Conservation (phyloP, 2,329 filamentous ascomycete genomes). For the Aureobasidium uvarum region DNA sequence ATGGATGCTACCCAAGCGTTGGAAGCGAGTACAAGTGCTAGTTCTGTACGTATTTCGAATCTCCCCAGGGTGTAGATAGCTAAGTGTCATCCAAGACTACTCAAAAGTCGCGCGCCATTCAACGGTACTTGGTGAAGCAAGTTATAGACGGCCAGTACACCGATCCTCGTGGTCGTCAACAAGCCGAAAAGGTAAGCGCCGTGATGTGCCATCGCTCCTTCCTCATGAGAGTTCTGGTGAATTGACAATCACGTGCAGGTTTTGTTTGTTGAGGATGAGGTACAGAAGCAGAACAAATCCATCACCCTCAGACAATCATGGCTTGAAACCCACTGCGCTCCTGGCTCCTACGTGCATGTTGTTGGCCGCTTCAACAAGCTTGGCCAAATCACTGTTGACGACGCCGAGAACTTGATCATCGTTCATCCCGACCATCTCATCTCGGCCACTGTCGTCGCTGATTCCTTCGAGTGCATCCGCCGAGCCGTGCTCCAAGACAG, state of each 20-base stretch:
- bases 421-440: slow-evolving; percentile 94
- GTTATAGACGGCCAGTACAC: slow-evolving; percentile 68
- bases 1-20: slow-evolving; percentile 68
- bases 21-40: slow-evolving; percentile 41
- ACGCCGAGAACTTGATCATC: slow-evolving; percentile 79
- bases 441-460: slow-evolving; percentile 92
- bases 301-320: slow-evolving; percentile 82
- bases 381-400: slow-evolving; percentile 78
- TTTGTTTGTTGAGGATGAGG: slow-evolving; percentile 77
- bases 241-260: slow-evolving; percentile 55
- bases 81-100: slow-evolving; percentile 55
- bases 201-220: slow-evolving; percentile 5
- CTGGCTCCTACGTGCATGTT: slow-evolving; percentile 78
- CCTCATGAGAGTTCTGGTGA: slow-evolving; percentile 5
- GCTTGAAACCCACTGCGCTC: slow-evolving; percentile 73
- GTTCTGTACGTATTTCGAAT: slow-evolving; percentile 55
- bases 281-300: slow-evolving; percentile 61
- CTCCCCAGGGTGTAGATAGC: slow-evolving; percentile 29
- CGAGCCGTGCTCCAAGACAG: slow-evolving; percentile 92
- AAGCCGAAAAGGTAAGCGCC: slow-evolving; percentile 30
- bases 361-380: slow-evolving; percentile 70
- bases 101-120: slow-evolving; percentile 70
- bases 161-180: slow-evolving; percentile 58
- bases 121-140: slow-evolving; percentile 79
- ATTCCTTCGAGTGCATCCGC: slow-evolving; percentile 88